Evolutionary conservation across 768 basidiomycete species (phyloP), one percentile per base, ranked within the genome.

Genomic region (Collybia mongolica): DNA sequence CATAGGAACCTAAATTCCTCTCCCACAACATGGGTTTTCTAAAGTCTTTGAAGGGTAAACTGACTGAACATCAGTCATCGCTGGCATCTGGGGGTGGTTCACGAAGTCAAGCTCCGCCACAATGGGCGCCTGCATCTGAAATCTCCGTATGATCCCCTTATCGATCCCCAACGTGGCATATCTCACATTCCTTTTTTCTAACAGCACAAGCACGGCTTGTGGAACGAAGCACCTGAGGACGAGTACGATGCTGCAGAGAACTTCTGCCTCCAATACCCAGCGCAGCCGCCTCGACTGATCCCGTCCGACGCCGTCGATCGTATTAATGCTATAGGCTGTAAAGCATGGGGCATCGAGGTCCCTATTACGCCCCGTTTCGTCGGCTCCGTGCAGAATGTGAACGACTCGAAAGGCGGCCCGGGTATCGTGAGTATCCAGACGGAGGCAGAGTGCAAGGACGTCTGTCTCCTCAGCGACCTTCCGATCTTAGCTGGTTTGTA

Each of bases 401-500:
- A 60, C 38, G 72, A 74, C 44, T 39, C 55, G 41, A 71, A 75
- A 53, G 57, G 58, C 17, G 59, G 53, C 11, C 58, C 54, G n/a
- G 67, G 57, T 8, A 63, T 76, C 14, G 67, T 74, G 32, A 64
- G 57, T 18, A 73, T 88, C 6, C 56, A 67, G 40, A 81, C 83
- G 1, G 53, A 51, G 0, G 22, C 51, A 2, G 52, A 53, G 2
- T 86, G 83, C 64, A 65, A 69, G 48, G 80, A 80, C 51, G 66
- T 72, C 2, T 82, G 78, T 60, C 58, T 88, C 26, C 54, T 84
- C 61, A 85, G 85, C 65, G 69, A 80, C 58, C 61, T 85, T 5
- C 86, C 85, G 0, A 69, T 87, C 40, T 58, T 82, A 32, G 79
- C 79, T 6, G 86, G 84, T 15, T 65, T 83, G 35, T 88, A 86